Base-by-base conservation (phyloP, 2,329 filamentous ascomycete species). In the Nannizzia gypsea region DNA sequence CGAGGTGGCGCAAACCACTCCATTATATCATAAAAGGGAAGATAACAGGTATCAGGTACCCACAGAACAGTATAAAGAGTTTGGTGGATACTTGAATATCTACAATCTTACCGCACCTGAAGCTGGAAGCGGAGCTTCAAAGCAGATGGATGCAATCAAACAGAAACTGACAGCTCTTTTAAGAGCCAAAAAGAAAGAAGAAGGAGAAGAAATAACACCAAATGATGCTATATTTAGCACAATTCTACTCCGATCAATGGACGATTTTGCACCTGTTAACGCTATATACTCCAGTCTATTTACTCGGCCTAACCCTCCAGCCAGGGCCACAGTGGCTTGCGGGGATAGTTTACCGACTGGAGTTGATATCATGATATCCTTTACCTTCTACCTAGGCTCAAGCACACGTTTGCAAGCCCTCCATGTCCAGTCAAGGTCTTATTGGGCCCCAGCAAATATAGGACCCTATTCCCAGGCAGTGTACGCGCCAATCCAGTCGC, bases 381-480 rank as follows among this genome's bases (percentile, higher is more conserved):
- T 81, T 31, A 70, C 78, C 9, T 67, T 80, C n/a, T 72, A 79
- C 61, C 64, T 72, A 22, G 70, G 70, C 4, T 48, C 63, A 28
- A 67, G 67, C 44, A 64, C 65, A 17, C 59, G 61, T 42, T 72
- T 77, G 34, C 71, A 75, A 60, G 88, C 73, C 0, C 80, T 97
- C 1, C 93, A 99, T 71, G 91, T 99, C 4, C 93, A 97, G 73
- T 91, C 88, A 2, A 80, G 89, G 42, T 95, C 90, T 9, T 97
- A 97, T 78, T 99, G 93, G 93, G 93, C 93, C 0, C 93, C 93
- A 0, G 92, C 93, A 20, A 97, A 97, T 69, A 97, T 99, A 59
- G 93, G 93, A 0, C 93, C 93, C 0, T 97, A 97, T 73, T 96
- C 91, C 60, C 93, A 99, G 75, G 90, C 90, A 3, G 84, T 93